Base-by-base conservation (phyloP, 2,329 filamentous ascomycete genomes). In the Neospermospora avenae region DNA sequence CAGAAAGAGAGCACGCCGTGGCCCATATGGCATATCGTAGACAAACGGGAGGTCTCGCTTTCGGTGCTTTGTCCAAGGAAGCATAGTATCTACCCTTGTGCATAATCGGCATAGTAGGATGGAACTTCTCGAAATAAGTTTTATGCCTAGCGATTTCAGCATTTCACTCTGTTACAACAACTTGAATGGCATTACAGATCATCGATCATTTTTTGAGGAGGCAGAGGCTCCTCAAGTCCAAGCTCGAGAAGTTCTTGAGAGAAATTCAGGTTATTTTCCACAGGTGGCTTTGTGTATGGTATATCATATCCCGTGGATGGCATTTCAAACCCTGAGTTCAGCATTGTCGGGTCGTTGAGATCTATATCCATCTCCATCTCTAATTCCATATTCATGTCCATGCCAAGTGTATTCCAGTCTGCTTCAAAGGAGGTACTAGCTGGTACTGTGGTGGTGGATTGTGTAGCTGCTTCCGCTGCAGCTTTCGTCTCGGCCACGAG, bases 21-120 rank as follows among this genome's bases (percentile, higher is more conserved):
- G 87, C 84, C 91, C 92, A 96, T 72, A 97, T 90, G 24, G 87
- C 88, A 74, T 97, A 97, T 69, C 93, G 84, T 44, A 97, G 76
- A 69, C 85, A 90, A 70, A 96, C 84, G 1, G 93, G 90, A 2
- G 93, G 93, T 59, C 90, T 87, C 79, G 88, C 84, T 59, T 89
- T 82, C 1, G 90, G 86, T 2, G 87, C 80, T 2, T 79, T 79
- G 69, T 93, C 88, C 75, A 95, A 87, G 3, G 88, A 83, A 31
- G 89, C 85, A 61, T 89, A 78, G 71, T 91, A 96, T 39, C 90
- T 84, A 18, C 84, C 83, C 35, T 85, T 85, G 69, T 97, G 91
- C 42, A 97, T 81, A 67, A 97, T 84, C 3, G 93, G 91, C 34
- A 89, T 73, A 42, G 86, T 85, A 16, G 84, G 81, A 68, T 96